Evolutionary conservation across 805 yeast species (phyloP).

Genomic region (Cyberlindnera misumaiensis): DNA sequence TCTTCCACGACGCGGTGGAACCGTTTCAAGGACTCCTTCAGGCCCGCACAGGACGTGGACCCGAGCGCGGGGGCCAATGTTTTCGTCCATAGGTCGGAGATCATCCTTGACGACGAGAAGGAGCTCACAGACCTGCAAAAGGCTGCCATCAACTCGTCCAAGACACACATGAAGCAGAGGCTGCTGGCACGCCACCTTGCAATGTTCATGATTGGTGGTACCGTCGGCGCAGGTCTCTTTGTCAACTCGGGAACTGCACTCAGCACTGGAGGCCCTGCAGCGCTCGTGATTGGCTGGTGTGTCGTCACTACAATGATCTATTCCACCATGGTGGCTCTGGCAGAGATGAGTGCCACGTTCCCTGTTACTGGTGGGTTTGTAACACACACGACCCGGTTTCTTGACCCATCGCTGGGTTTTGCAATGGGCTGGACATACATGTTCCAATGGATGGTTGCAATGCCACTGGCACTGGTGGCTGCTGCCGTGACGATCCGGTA

Average conservation of each 20-base stretch:
- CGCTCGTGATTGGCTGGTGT: constrained; percentile 38
- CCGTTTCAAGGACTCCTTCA: constrained; percentile 42
- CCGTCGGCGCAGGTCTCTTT: constrained; percentile 73
- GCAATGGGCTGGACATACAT: constrained; percentile 47
- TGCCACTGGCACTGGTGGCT: constrained; percentile 54
- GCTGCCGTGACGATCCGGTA: constrained; percentile 49
- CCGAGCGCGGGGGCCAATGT: constrained; percentile 30
- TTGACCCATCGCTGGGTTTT: constrained; percentile 49
- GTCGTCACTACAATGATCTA: constrained; percentile 52
- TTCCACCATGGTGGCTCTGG: constrained; percentile 48
- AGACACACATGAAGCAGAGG: constrained; percentile 29
- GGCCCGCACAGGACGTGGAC: constrained; percentile 22
- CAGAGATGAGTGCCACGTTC: constrained; percentile 46
- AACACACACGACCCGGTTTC: constrained; percentile 42
- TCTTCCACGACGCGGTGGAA: constrained; percentile 29
- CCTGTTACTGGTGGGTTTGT: constrained; percentile 50
- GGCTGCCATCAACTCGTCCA: constrained; percentile 30
- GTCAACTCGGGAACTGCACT: constrained; percentile 73
- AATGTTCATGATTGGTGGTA: constrained; percentile 80
- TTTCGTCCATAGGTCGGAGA: constrained; percentile 9
- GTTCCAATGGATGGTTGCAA: constrained; percentile 46
- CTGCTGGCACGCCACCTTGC: constrained; percentile 50
- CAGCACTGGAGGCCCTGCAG: constrained; percentile 63
- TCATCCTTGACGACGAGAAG: constrained; percentile 29
- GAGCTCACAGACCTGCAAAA: constrained; percentile 31